phyloP scores from a whole-genome alignment of 2,329 filamentous ascomycete genomes.

The Massarina eburnea region DNA sequence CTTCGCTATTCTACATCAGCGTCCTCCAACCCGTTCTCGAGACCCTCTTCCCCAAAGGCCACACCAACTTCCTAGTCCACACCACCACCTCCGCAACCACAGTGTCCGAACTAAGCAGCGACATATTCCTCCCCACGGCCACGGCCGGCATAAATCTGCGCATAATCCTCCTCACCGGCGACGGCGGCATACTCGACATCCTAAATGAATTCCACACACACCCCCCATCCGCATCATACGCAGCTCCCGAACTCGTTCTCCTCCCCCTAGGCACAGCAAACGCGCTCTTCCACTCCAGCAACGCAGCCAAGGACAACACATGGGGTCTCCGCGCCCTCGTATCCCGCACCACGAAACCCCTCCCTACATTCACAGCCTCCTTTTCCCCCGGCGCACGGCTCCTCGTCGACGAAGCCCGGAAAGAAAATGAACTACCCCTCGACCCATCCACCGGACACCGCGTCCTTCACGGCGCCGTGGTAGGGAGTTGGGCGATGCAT shows the following conservation, averaged over 20 bases:
- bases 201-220: conserved; percentile 64
- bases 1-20: conserved; percentile 42
- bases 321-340: conserved; percentile 45
- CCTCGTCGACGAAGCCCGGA: conserved; percentile 47
- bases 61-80: conserved; percentile 55
- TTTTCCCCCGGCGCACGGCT: conserved; percentile 50
- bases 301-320: conserved; percentile 41
- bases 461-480: conserved; percentile 70
- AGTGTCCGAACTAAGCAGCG: conserved; percentile 63
- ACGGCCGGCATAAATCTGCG: conserved; percentile 47
- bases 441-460: conserved; percentile 24
- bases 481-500: conserved; percentile 88
- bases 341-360: conserved; percentile 33
- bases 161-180: conserved; percentile 79
- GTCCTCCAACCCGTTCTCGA: conserved; percentile 47
- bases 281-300: conserved; percentile 51
- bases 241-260: conserved; percentile 59
- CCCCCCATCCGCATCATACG: conserved; percentile 22
- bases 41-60: conserved; percentile 37
- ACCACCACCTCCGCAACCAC: conserved; percentile 65
- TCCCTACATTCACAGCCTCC: conserved; percentile 47
- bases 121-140: conserved; percentile 53
- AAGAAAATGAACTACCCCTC: conserved; percentile 41
- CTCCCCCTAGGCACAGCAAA: conserved; percentile 57
- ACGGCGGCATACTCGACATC: conserved; percentile 82